A percentile compares a stretch with the other conserved stretches of the same genome.
Conservation (phyloP, 1,284 basidiomycete species). For the Leccinum pseudoinsigne region DNA sequence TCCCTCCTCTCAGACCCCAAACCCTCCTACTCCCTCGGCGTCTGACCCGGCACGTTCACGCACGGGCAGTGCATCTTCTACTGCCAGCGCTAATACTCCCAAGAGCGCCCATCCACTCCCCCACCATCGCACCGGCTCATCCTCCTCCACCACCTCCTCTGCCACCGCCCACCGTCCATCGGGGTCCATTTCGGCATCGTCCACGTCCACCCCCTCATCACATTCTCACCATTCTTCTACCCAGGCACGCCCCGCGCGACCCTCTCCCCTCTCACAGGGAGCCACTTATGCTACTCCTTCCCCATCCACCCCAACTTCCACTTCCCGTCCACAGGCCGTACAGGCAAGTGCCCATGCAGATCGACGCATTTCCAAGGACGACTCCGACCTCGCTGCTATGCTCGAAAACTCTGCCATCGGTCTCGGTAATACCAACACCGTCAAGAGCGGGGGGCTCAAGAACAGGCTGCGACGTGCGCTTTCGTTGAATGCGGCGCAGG, state of each 20-base stretch:
- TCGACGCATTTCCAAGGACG: conserved; percentile 76
- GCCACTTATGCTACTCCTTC: conserved; percentile 48
- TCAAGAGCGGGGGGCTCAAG: conserved; percentile 69
- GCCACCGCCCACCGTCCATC: conserved; percentile 30
- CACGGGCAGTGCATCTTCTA: conserved; percentile 43
- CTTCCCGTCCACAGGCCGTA: conserved; percentile 15
- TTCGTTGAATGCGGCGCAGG: conserved; percentile 59
- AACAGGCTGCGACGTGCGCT: conserved; percentile 74
- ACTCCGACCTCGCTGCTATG: conserved; percentile 66
- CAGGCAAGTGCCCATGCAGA: conserved; percentile 40
- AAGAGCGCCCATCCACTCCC: conserved; percentile 41
- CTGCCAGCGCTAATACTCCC: conserved; percentile 32
- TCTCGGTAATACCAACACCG: conserved; percentile 35
- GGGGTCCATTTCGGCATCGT: conserved; percentile 38
- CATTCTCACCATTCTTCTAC: conserved; percentile 35
- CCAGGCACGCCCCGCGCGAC: conserved; percentile 57
- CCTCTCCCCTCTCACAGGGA: conserved; percentile 76
- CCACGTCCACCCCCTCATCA: conserved; percentile 37
- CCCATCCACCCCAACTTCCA: conserved; percentile 10
- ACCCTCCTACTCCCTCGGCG: conserved; percentile 23
- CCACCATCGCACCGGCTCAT: conserved; percentile 45
- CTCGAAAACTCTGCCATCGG: conserved; percentile 49
- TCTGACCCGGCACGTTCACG: conserved; percentile 37
- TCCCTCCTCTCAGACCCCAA: conserved; percentile 16
- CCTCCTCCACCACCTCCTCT: conserved; percentile 38